Evolutionary conservation across 352 stramenopile species (phyloP), one percentile per base, ranked within the genome.

Genomic region (Thalassiosira livingstoniorum): DNA sequence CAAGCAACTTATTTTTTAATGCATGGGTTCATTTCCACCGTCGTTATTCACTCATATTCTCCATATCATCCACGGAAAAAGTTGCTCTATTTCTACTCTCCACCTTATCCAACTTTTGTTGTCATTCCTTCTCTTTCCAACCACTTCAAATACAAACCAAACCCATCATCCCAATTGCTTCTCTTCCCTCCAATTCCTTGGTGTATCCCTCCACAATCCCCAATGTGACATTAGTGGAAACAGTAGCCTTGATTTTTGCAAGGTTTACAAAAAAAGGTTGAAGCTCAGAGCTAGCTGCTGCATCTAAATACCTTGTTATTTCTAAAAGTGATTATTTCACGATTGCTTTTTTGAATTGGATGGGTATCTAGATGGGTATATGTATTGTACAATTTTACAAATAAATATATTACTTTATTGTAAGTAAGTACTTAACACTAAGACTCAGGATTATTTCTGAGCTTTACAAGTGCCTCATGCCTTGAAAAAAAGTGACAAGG

Each of bases 101-200:
- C 21, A 13, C 69, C 58, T 15, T 77, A 2, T 60, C 2, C 63
- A 34, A 66, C 2, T 72, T 60, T 25, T 80, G 32, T 31, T 80
- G 66, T 27, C 45, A 3, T 34, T 11, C 58, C 72, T 67, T 80
- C 23, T 71, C 72, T 69, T 47, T 73, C 72, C 72, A 80, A 25
- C 25, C 23, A n/a, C 61, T 37, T n/a, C n/a, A n/a, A n/a, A n/a
- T n/a, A n/a, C n/a, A n/a, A 3, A 73, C 72, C 27, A 61, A 58
- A 4, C 60, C 72, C 15, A 54, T 64, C 74, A 82, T 82, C 11
- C 21, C 51, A n/a, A 77, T 82, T 3, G 63, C 74, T 65, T 82
- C 74, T 23, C 58, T 71, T 2, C 74, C 65, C 42, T 82, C 64
- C 21, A 82, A 31, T 35, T 77, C 74, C 29, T 69, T 64, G 0